A percentile compares a stretch with the other conserved stretches of the same genome.
phyloP scores from a whole-genome alignment of 257 asterid species.

The Rehmannia glutinosa region DNA sequence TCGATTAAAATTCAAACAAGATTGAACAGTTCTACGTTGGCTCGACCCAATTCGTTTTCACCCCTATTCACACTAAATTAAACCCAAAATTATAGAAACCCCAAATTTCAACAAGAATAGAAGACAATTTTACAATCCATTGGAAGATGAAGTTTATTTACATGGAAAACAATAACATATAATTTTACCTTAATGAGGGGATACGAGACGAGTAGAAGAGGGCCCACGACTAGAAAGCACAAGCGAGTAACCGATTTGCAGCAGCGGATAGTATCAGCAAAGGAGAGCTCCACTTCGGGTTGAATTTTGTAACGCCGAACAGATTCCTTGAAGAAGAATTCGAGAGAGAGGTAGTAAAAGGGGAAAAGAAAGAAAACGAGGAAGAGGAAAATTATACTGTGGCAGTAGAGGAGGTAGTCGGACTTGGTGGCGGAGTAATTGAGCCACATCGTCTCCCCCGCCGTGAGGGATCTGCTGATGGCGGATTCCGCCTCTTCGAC shows the following conservation, averaged over 20 bases:
- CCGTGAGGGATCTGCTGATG: conserved; percentile 61
- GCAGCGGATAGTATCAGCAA: conserved; percentile 53
- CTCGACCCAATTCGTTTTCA: too few relatives aligned
- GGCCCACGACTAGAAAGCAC: conserved; percentile 80
- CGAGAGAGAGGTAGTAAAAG: too few relatives aligned
- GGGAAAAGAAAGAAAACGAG: too few relatives aligned
- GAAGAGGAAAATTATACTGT: too few relatives aligned
- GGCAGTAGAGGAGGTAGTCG: too few relatives aligned
- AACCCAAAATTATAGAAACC: too few relatives aligned
- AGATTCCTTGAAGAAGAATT: conserved; percentile 25
- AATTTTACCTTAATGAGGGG: conserved; percentile 66
- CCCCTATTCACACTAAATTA: too few relatives aligned
- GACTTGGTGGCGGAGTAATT: too few relatives aligned
- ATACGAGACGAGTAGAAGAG: conserved; percentile 78
- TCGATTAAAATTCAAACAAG: too few relatives aligned
- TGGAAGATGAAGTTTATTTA: background rate
- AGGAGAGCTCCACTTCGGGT: conserved; percentile 61
- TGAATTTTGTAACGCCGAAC: conserved; percentile 59
- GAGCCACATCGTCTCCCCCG: conserved; percentile 68
- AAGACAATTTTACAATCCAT: too few relatives aligned
- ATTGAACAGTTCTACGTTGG: too few relatives aligned
- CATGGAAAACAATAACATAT: background rate
- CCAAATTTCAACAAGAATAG: conserved; percentile 1
- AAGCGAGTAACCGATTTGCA: conserved; percentile 81
- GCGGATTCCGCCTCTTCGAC: conserved; percentile 66